These are phyloP conservation scores for Talaromyces sp. DNA, from an alignment of 2,329 filamentous ascomycete genomes.

Conservation along the genomic window DNA sequence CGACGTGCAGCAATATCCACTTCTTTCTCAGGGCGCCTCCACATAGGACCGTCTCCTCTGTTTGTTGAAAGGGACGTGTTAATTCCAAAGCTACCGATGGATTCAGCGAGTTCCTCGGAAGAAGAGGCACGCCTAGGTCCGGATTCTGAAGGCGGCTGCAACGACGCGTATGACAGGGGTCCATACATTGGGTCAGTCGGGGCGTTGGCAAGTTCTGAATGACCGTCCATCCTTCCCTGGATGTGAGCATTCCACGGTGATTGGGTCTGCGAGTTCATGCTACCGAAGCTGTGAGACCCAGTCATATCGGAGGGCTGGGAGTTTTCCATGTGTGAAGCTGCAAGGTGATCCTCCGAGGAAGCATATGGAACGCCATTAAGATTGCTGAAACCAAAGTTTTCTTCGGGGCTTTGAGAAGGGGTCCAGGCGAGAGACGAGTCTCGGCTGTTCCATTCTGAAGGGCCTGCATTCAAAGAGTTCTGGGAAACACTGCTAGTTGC, in stretches of 20 bases:
- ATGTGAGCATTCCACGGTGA: slow-evolving; percentile 23
- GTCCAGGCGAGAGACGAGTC: slow-evolving; percentile 24
- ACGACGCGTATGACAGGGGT: slow-evolving; percentile 24
- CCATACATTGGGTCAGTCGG: slow-evolving; percentile 25
- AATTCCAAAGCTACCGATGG: slow-evolving; percentile 31
- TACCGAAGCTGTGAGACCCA: slow-evolving; percentile 11
- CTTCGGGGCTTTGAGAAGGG: slow-evolving; percentile 19
- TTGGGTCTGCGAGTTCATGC: slow-evolving; percentile 12
- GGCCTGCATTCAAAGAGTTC: slow-evolving; percentile 16
- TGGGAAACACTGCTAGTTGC: slow-evolving; percentile 12
- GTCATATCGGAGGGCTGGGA: slow-evolving; percentile 10
- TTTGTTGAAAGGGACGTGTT: slow-evolving; percentile 20
- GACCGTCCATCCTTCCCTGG: slow-evolving; percentile 15
- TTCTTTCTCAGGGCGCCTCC: slow-evolving; percentile 34
- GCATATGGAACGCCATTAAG: slow-evolving; percentile 18
- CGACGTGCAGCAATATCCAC: slow-evolving; percentile 41
- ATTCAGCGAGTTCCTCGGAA: slow-evolving; percentile 28
- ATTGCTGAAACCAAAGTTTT: slow-evolving; percentile 17
- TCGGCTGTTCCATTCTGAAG: slow-evolving; percentile 23
- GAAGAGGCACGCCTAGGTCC: slow-evolving; percentile 24
- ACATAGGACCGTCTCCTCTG: slow-evolving; percentile 21
- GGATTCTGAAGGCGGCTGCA: slow-evolving; percentile 25
- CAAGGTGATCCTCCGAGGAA: slow-evolving; percentile 17
- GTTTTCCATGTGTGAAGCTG: slow-evolving; percentile 15
- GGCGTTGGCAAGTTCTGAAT: slow-evolving; percentile 15